phyloP scores from a whole-genome alignment of 306 rosid genomes.

The Hippophae gyantsensis region DNA sequence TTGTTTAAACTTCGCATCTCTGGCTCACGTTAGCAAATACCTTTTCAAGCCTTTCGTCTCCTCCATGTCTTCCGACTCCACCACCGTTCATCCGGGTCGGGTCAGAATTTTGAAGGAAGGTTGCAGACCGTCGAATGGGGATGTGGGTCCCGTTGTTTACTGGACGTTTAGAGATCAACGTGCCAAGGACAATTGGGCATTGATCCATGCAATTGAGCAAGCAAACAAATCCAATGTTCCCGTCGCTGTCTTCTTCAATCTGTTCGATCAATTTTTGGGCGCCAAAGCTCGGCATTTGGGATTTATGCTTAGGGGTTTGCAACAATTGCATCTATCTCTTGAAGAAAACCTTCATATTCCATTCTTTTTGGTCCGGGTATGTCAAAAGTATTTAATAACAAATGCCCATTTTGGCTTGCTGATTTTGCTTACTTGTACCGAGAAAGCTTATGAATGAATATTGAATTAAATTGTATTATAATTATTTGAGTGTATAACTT shows the following conservation, averaged over 20 bases:
- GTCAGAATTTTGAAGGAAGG: slow-evolving; percentile 48
- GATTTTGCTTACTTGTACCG: background rate
- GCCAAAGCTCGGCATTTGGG: slow-evolving; percentile 87
- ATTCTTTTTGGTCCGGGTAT: slow-evolving; percentile 63
- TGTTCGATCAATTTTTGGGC: slow-evolving; percentile 67
- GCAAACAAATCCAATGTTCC: slow-evolving; percentile 66
- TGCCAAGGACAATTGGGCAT: slow-evolving; percentile 77
- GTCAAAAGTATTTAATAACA: background rate
- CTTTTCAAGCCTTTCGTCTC: background rate
- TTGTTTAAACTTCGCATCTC: background rate
- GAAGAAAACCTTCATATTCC: slow-evolving; percentile 48
- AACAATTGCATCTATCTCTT: slow-evolving; percentile 39
- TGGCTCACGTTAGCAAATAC: slow-evolving; percentile 19
- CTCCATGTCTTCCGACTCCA: slow-evolving; percentile 32
- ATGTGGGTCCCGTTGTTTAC: slow-evolving; percentile 69
- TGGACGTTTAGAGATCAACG: slow-evolving; percentile 99
- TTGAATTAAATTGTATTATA: background rate
- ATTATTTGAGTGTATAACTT: too few species aligned
- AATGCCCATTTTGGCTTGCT: background rate
- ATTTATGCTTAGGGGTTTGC: slow-evolving; percentile 78
- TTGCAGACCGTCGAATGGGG: slow-evolving; percentile 9
- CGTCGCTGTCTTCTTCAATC: slow-evolving; percentile 72
- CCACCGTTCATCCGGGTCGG: slow-evolving; percentile 40
- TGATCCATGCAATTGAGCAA: slow-evolving; percentile 67
- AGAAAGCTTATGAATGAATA: background rate